Base-by-base conservation (phyloP, 768 basidiomycete species). In the Psilocybe tampanensis region DNA sequence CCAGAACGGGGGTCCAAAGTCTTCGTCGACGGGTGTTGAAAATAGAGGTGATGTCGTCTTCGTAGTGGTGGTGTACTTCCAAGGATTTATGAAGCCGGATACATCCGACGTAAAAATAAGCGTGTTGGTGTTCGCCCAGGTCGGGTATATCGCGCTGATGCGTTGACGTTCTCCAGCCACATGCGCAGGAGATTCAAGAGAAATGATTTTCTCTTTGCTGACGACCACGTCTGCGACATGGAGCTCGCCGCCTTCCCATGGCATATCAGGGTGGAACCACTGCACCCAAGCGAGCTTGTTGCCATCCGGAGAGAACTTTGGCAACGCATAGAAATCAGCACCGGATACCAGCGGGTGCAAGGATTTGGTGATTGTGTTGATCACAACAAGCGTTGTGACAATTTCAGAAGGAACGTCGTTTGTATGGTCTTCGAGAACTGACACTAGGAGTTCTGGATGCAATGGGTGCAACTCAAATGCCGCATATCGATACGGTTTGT, bases 361-460 rank as follows among this genome's bases (percentile, higher is more conserved):
- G 0, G 71, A 69, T 59, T 80, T 76, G 3, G 74, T 70, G 2
- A 60, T 55, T 0, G 78, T 77, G 67, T 88, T 74, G 62, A 93
- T 79, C 52, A 86, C 64, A 50, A 77, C 77, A 32, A 94, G 80
- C 0, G 76, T 77, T 55, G 80, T 92, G 23, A 81, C 74, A 18
- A 89, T 77, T 21, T 78, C 65, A 3, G 81, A 66, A 0, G 86
- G 84, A 2, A 64, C 70, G 39, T 77, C 79, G 42, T 70, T 64
- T 0, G 86, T 89, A 70, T 91, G 89, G 61, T 92, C 89, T 65
- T 94, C 90, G 22, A 86, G 73, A 42, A 92, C 69, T 1, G 86
- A 78, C 1, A 87, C 79, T 5, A 92, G 65, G 18, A 90, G 70
- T 56, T 83, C 73, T 2, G 78, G 70, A 6, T 80, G 71, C 1